Evolutionary conservation across 768 basidiomycete species (phyloP).

Genomic region (Amanita muscaria): DNA sequence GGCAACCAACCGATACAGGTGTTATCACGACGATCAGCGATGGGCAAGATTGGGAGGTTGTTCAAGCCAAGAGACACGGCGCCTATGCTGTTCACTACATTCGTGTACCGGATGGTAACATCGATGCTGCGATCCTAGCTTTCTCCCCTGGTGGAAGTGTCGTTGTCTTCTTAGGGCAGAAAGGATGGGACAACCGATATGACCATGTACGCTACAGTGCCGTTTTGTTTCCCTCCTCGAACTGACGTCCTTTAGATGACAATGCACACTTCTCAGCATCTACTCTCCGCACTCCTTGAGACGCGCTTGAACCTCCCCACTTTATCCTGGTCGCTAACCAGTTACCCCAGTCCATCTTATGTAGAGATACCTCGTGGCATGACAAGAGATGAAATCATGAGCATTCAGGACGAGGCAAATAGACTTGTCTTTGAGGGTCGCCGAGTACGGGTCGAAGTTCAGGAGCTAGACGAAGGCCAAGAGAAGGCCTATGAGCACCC

Average conservation of each 20-base stretch:
- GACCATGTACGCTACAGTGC: slow-evolving; percentile 51
- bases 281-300: slow-evolving; percentile 76
- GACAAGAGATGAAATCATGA: slow-evolving; percentile 49
- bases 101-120: slow-evolving; percentile 28
- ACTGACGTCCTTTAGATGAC: slow-evolving; percentile 44
- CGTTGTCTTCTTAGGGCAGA: slow-evolving; percentile 43
- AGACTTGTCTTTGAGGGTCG: slow-evolving; percentile 61
- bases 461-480: slow-evolving; percentile 43
- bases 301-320: slow-evolving; percentile 54
- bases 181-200: slow-evolving; percentile 55
- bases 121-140: slow-evolving; percentile 33
- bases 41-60: slow-evolving; percentile 45
- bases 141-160: slow-evolving; percentile 48
- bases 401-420: slow-evolving; percentile 59
- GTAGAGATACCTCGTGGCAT: slow-evolving; percentile 69
- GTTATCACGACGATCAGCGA: slow-evolving; percentile 36
- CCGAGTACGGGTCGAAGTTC: slow-evolving; percentile 63
- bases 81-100: slow-evolving; percentile 73
- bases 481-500: slow-evolving; percentile 20
- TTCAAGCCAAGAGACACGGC: slow-evolving; percentile 60
- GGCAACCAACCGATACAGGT: slow-evolving; percentile 73
- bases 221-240: neutral
- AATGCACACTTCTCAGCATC: slow-evolving; percentile 79
- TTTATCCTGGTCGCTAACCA: slow-evolving; percentile 74
- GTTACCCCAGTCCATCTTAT: slow-evolving; percentile 61